phyloP scores from a whole-genome alignment of 306 rosid species.

The Pyrus betulifolia region DNA sequence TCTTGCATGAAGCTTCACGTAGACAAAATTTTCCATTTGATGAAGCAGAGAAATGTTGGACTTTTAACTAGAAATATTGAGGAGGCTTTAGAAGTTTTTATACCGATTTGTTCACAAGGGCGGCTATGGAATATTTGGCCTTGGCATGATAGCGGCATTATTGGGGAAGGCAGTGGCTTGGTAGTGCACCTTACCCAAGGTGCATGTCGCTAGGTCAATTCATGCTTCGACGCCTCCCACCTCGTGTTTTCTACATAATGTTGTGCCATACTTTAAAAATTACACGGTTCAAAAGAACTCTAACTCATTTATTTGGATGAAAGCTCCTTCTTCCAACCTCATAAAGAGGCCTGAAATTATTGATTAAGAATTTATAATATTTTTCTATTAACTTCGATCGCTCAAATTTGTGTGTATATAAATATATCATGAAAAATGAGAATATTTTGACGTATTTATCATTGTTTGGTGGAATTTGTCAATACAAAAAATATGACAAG shows the following conservation, averaged over 20 bases:
- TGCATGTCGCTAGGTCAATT: too few species aligned
- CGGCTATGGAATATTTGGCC: background rate
- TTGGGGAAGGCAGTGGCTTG: background rate
- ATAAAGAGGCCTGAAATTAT: too few species aligned
- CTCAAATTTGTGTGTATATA: background rate
- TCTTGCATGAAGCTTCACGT: background rate
- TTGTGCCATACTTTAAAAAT: too few species aligned
- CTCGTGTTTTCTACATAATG: too few species aligned
- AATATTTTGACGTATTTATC: background rate
- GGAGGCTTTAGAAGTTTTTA: background rate
- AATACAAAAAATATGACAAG: background rate
- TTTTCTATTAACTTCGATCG: background rate
- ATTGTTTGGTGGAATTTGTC: background rate
- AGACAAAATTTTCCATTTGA: background rate
- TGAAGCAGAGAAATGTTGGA: background rate
- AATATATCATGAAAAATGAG: background rate
- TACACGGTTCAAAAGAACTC: too few species aligned
- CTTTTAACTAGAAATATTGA: too few species aligned
- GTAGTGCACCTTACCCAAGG: too few species aligned
- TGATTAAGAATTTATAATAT: background rate
- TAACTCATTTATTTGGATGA: background rate
- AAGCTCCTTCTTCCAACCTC: too few species aligned
- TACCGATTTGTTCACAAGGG: conserved; percentile 5
- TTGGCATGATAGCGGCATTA: background rate
- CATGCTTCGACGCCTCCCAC: too few species aligned